Evolutionary conservation across 2,329 filamentous ascomycete genomes (phyloP).

Genomic region (Clarireedia paspali): DNA sequence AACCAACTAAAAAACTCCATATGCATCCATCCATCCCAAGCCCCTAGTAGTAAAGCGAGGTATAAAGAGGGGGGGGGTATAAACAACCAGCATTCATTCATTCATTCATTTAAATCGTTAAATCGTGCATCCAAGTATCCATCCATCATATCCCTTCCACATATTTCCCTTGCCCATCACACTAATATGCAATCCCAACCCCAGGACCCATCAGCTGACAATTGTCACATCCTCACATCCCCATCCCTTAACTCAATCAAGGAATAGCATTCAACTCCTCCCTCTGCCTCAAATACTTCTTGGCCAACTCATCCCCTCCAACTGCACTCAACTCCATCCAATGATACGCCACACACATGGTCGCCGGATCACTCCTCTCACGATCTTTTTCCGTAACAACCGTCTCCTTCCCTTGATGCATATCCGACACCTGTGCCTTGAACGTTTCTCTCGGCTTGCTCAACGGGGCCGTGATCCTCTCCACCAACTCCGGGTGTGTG

Average conservation of each 20-base stretch:
- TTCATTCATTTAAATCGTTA: no score
- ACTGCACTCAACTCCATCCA: slow-evolving; percentile 90
- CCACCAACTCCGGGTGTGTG: slow-evolving; percentile 79
- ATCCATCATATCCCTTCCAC: background rate
- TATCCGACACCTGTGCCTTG: slow-evolving; percentile 76
- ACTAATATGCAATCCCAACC: no score
- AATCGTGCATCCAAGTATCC: background rate
- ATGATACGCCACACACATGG: slow-evolving; percentile 91
- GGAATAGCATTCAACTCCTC: slow-evolving; percentile 29
- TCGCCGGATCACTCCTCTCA: slow-evolving; percentile 67
- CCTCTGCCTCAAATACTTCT: slow-evolving; percentile 67
- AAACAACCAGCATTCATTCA: no score
- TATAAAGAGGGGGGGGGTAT: no score
- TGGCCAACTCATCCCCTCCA: slow-evolving; percentile 80
- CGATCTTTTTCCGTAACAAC: slow-evolving; percentile 44
- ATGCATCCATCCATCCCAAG: background rate
- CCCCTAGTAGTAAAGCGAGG: no score
- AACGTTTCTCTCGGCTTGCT: slow-evolving; percentile 83
- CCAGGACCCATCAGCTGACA: no score
- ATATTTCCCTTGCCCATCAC: no score
- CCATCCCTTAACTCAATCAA: slow-evolving; percentile 8
- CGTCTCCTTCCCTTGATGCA: slow-evolving; percentile 41
- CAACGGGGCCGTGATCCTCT: slow-evolving; percentile 73
- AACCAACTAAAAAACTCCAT: slow-evolving; percentile 1
- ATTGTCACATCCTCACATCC: background rate